Conservation (phyloP, 768 basidiomycete species). For the Rhodosporidiobolus odoratus region DNA sequence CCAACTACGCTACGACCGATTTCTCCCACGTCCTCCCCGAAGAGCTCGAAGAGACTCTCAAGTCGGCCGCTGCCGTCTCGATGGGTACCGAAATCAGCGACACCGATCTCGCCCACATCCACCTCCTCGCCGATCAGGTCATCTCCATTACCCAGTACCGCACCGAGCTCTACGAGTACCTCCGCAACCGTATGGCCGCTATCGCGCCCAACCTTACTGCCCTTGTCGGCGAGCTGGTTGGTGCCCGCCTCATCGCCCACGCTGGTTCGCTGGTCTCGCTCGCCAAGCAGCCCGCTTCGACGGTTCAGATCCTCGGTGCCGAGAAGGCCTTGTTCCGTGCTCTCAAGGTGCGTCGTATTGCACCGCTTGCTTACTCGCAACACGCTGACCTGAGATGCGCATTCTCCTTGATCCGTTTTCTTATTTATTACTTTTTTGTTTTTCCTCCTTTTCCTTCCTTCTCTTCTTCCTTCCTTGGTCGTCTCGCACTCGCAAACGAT, state of each 20-base stretch:
- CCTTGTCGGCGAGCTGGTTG: slow-evolving; percentile 71
- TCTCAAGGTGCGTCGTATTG: slow-evolving; percentile 42
- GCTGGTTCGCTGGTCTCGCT: slow-evolving; percentile 51
- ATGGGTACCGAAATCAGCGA: slow-evolving; percentile 99
- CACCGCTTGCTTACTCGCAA: background rate
- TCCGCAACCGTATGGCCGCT: slow-evolving; percentile 95
- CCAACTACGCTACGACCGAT: slow-evolving; percentile 78
- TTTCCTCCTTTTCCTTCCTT: background rate
- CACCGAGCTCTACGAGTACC: slow-evolving; percentile 88
- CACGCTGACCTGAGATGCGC: background rate
- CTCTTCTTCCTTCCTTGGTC: background rate
- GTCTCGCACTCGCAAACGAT: background rate
- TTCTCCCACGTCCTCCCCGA: slow-evolving; percentile 89
- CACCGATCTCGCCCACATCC: slow-evolving; percentile 91
- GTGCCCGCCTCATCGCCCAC: slow-evolving; percentile 64
- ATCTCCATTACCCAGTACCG: slow-evolving; percentile 94
- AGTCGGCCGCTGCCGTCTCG: slow-evolving; percentile 92
- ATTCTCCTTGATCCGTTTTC: background rate
- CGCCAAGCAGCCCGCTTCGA: slow-evolving; percentile 53
- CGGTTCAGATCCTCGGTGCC: slow-evolving; percentile 53
- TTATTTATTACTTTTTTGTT: background rate
- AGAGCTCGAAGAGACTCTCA: slow-evolving; percentile 89
- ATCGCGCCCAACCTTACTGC: slow-evolving; percentile 96
- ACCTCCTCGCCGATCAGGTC: slow-evolving; percentile 94
- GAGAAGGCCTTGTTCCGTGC: slow-evolving; percentile 54